These are phyloP conservation scores for Cercospora beticola DNA, from an alignment of 2,329 filamentous ascomycete species.

Conservation along the genomic window DNA sequence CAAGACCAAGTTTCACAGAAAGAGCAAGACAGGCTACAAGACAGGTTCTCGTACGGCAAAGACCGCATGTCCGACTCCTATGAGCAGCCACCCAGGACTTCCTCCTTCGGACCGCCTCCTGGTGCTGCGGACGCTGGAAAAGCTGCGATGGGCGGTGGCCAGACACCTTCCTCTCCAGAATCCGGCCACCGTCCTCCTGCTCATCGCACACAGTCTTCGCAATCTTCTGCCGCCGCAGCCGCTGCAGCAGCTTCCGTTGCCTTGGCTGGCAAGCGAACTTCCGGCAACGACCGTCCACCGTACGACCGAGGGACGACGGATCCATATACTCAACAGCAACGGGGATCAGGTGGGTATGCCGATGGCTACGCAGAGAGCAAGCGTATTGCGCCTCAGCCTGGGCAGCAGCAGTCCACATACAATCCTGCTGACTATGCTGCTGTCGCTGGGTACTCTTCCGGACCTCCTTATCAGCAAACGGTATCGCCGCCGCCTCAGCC, in stretches of 20 bases:
- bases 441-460: conserved; percentile 34
- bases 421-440: conserved; percentile 74
- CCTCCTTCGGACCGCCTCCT: conserved; percentile 42
- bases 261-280: conserved; percentile 45
- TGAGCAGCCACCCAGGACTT: conserved; percentile 41
- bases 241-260: conserved; percentile 38
- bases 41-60: conserved; percentile 52
- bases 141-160: conserved; percentile 43
- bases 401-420: conserved; percentile 57
- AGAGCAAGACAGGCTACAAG: conserved; percentile 31
- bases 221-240: conserved; percentile 50
- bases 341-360: conserved; percentile 31
- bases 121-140: conserved; percentile 51
- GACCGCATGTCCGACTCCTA: conserved; percentile 42
- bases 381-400: conserved; percentile 36
- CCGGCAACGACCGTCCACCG: conserved; percentile 41
- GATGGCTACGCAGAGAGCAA: conserved; percentile 39
- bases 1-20: conserved; percentile 40
- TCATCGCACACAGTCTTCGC: conserved; percentile 51
- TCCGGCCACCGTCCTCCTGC: conserved; percentile 48
- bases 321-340: conserved; percentile 27
- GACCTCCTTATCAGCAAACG: conserved; percentile 44
- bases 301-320: conserved; percentile 50
- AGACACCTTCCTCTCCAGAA: conserved; percentile 47
- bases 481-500: conserved; percentile 51